Evolutionary conservation across 2,329 filamentous ascomycete genomes (phyloP).

Genomic region (Fusarium beomiforme): DNA sequence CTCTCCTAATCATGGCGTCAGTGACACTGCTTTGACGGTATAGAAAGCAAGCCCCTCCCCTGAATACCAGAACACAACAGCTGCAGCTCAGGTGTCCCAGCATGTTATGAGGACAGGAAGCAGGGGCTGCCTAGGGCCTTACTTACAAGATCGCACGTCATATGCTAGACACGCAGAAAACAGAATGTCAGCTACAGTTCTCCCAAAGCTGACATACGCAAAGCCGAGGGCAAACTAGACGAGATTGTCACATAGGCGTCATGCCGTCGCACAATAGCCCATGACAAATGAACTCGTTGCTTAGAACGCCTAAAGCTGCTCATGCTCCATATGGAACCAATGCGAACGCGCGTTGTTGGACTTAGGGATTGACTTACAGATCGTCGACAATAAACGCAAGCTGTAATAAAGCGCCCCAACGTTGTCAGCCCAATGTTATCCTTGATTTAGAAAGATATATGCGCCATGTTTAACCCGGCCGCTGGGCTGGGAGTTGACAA

Average conservation of each 20-base stretch:
- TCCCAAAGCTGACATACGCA: conserved; percentile 27
- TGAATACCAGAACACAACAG: conserved; percentile 11
- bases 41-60: conserved; percentile 25
- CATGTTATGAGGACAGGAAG: conserved; percentile 39
- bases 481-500: conserved; percentile 16
- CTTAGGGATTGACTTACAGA: conserved; percentile 73
- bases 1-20: conserved; percentile 72
- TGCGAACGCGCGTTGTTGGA: conserved; percentile 40
- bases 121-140: conserved; percentile 14
- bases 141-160: conserved; percentile 92
- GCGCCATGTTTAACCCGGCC: conserved; percentile 14
- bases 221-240: conserved; percentile 13
- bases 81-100: conserved; percentile 14
- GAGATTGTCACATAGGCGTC: conserved; percentile 15
- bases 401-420: conserved; percentile 55
- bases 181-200: conserved; percentile 41
- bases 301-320: conserved; percentile 23
- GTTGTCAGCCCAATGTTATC: conserved; percentile 49
- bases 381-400: conserved; percentile 89
- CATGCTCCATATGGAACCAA: conserved; percentile 30
- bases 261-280: conserved; percentile 30
- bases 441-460: conserved; percentile 30
- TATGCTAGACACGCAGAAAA: conserved; percentile 68
- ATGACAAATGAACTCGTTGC: conserved; percentile 25
- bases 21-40: conserved; percentile 29